These are phyloP conservation scores for Aurinia saxatilis DNA, from an alignment of 345 rosid genomes.

Conservation along the genomic window DNA sequence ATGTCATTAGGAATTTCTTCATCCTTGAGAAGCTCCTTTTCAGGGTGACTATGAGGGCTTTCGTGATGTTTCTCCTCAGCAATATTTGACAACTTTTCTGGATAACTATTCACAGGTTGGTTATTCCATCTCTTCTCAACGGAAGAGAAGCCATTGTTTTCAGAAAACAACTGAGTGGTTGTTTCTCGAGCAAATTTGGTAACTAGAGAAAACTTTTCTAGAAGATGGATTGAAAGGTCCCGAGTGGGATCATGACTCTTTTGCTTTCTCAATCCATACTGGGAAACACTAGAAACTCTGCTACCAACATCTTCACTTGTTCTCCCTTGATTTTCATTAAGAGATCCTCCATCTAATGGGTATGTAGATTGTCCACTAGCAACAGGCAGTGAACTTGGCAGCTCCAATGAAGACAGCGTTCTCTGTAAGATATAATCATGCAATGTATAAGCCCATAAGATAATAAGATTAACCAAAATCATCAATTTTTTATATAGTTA, in stretches of 20 bases:
- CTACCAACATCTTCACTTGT: conserved; percentile 28
- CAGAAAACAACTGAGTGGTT: conserved; percentile 79
- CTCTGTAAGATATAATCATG: conserved; percentile 41
- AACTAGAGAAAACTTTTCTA: conserved; percentile 92
- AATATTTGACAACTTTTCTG: conserved; percentile 34
- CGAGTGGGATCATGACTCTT: conserved; percentile 81
- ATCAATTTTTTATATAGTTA: conserved; percentile 14
- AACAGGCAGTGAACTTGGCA: conserved; percentile 68
- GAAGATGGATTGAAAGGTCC: conserved; percentile 78
- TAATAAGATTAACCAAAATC: background rate
- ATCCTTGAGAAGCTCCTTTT: background rate
- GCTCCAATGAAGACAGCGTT: conserved; percentile 88
- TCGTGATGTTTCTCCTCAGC: conserved; percentile 35
- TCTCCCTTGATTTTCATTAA: conserved; percentile 41
- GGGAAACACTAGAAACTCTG: conserved; percentile 35
- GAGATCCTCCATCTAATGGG: conserved; percentile 35
- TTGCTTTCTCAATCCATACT: conserved; percentile 47
- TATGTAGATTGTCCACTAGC: conserved; percentile 50
- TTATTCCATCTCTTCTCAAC: conserved; percentile 46
- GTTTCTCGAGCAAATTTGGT: conserved; percentile 94
- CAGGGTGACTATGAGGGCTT: conserved; percentile 26
- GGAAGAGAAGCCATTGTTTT: conserved; percentile 54
- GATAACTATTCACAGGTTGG: conserved; percentile 34
- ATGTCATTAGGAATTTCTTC: conserved; percentile 3
- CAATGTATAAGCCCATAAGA: conserved; percentile 10